phyloP scores from a whole-genome alignment of 2,329 filamentous ascomycete species.

The Cytospora paraplurivora region DNA sequence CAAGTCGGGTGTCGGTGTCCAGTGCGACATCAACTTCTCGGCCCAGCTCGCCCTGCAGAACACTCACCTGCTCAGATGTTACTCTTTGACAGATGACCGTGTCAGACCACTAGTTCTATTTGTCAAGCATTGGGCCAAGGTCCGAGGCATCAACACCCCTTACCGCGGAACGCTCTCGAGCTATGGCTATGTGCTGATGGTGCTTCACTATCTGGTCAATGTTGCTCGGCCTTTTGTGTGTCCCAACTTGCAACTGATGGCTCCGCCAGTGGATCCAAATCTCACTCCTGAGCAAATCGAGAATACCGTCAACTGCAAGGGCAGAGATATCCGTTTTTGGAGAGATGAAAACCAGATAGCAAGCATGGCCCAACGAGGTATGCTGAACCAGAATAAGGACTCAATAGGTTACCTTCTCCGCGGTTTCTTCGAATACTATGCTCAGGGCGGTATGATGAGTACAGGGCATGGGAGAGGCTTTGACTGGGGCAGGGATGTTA shows the following conservation, averaged over 20 bases:
- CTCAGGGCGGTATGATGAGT: slow-evolving; percentile 59
- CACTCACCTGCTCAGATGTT: slow-evolving; percentile 79
- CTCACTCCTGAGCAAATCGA: slow-evolving; percentile 43
- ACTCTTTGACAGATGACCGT: slow-evolving; percentile 75
- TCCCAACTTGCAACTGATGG: slow-evolving; percentile 74
- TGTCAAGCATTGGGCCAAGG: slow-evolving; percentile 88
- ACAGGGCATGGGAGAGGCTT: slow-evolving; percentile 61
- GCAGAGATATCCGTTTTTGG: slow-evolving; percentile 76
- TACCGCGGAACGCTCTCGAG: slow-evolving; percentile 85
- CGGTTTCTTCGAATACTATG: slow-evolving; percentile 89
- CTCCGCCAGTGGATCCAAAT: slow-evolving; percentile 44
- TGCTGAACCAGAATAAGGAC: slow-evolving; percentile 69
- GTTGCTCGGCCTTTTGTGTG: slow-evolving; percentile 78
- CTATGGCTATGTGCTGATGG: slow-evolving; percentile 91
- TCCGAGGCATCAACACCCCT: slow-evolving; percentile 80
- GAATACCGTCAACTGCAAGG: slow-evolving; percentile 56
- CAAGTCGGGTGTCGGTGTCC: slow-evolving; percentile 74
- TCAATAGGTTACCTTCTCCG: slow-evolving; percentile 71
- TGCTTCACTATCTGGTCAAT: slow-evolving; percentile 87
- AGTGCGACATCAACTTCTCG: slow-evolving; percentile 91
- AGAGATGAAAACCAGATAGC: slow-evolving; percentile 71
- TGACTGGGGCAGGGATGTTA: slow-evolving; percentile 77
- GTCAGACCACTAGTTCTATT: slow-evolving; percentile 81
- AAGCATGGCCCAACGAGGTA: slow-evolving; percentile 56
- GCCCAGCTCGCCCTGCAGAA: slow-evolving; percentile 84